These are phyloP conservation scores for Elsinoe fawcettii DNA, from an alignment of 2,329 filamentous ascomycete genomes.

Conservation along the genomic window DNA sequence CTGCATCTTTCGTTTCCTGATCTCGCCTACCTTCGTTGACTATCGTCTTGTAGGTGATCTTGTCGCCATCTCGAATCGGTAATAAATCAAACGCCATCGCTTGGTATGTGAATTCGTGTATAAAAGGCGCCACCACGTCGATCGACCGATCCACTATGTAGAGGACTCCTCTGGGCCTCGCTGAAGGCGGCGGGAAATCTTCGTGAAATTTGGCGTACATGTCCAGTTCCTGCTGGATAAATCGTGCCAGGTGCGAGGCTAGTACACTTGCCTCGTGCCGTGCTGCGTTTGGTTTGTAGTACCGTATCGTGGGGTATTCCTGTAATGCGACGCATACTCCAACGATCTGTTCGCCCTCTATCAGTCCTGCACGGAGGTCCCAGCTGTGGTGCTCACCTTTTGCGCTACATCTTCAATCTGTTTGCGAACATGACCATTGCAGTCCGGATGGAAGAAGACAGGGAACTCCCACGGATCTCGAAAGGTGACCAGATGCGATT, in stretches of 20 bases:
- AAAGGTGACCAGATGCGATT: slow-evolving; percentile 87
- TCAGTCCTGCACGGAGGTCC: not conserved
- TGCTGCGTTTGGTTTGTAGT: slow-evolving; percentile 68
- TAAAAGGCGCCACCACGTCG: slow-evolving; percentile 77
- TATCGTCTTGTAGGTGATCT: slow-evolving; percentile 72
- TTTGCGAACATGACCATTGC: slow-evolving; percentile 71
- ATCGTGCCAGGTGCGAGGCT: slow-evolving; percentile 78
- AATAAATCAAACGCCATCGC: slow-evolving; percentile 95
- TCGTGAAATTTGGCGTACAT: slow-evolving; percentile 76
- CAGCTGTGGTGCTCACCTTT: slow-evolving; percentile 52
- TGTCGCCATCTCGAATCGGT: slow-evolving; percentile 80
- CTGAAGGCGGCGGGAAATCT: slow-evolving; percentile 72
- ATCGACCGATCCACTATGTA: slow-evolving; percentile 87
- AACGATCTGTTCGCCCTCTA: slow-evolving; percentile 53
- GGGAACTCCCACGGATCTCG: slow-evolving; percentile 95
- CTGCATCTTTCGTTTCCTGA: slow-evolving; percentile 79
- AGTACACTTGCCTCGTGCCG: slow-evolving; percentile 82
- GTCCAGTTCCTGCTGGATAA: slow-evolving; percentile 87
- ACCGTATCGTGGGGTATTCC: slow-evolving; percentile 88
- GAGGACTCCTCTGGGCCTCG: slow-evolving; percentile 71
- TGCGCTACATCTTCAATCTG: slow-evolving; percentile 83
- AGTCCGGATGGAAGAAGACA: slow-evolving; percentile 80
- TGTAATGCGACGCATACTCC: slow-evolving; percentile 85
- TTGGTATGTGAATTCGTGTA: slow-evolving; percentile 98
- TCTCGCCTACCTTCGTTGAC: slow-evolving; percentile 66